Percentiles rank a stretch among this genome's conserved stretches.
Evolutionary conservation across 495 filamentous ascomycete genomes (phyloP).

Genomic region (Penicillium herquei): DNA sequence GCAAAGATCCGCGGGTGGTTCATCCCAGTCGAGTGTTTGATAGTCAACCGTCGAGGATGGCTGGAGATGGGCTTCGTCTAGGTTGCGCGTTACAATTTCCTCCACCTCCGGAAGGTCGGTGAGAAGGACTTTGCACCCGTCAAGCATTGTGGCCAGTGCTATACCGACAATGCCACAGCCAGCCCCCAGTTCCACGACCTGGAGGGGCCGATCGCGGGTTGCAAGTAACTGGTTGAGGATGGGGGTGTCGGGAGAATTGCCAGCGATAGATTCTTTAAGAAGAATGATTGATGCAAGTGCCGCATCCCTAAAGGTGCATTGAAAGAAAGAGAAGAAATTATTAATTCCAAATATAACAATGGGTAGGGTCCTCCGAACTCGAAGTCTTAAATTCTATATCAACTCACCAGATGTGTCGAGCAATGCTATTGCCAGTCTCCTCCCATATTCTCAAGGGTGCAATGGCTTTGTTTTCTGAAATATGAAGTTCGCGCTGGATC

Average conservation of each 20-base stretch:
- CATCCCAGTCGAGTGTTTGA: constrained; percentile 74
- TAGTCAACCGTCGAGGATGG: constrained; percentile 47
- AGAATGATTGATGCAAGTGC: constrained; percentile 57
- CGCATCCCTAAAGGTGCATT: constrained; percentile 56
- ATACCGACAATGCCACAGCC: constrained; percentile 87
- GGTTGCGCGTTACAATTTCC: constrained; percentile 58
- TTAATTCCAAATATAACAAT: background rate
- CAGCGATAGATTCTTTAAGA: constrained; percentile 26
- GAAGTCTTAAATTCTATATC: background rate
- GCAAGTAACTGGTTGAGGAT: constrained; percentile 27
- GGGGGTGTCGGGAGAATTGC: constrained; percentile 17
- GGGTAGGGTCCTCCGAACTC: too few species aligned
- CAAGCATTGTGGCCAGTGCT: constrained; percentile 59
- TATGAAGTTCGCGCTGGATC: constrained; percentile 53
- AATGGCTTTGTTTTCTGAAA: constrained; percentile 15
- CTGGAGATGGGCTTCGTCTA: constrained; percentile 41
- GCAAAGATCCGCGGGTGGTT: constrained; percentile 41
- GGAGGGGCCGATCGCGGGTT: constrained; percentile 32
- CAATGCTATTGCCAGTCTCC: constrained; percentile 93
- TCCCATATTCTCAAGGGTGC: constrained; percentile 62
- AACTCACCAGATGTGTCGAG: constrained; percentile 85
- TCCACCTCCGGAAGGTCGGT: constrained; percentile 82
- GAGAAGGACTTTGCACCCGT: constrained; percentile 58
- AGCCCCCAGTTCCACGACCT: constrained; percentile 74
- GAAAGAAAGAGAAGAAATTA: background rate